phyloP scores from a whole-genome alignment of 139 green algal genomes.

The Micromonas pusilla region DNA sequence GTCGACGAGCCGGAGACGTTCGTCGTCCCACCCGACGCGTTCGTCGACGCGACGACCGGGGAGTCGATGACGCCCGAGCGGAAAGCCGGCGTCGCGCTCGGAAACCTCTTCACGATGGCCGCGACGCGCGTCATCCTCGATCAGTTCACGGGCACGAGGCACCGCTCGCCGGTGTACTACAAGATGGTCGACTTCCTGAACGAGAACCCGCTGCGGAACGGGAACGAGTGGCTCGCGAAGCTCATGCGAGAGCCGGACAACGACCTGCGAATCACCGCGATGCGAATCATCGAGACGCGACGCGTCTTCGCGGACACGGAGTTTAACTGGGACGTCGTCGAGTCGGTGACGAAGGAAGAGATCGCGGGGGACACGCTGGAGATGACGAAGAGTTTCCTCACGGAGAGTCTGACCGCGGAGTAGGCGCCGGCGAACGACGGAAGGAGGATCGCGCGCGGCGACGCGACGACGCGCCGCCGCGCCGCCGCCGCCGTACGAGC shows the following conservation, averaged over 20 bases:
- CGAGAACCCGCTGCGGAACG: not conserved
- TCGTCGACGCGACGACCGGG: slow-evolving; percentile 6
- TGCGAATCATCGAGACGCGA: slow-evolving; percentile 31
- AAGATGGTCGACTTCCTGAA: slow-evolving; percentile 7
- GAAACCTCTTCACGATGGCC: slow-evolving; percentile 25
- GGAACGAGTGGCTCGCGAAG: slow-evolving; percentile 17
- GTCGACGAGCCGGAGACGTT: not conserved
- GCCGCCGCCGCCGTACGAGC: not conserved
- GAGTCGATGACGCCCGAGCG: slow-evolving; percentile 1
- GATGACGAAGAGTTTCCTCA: not conserved
- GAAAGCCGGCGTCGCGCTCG: slow-evolving; percentile 8
- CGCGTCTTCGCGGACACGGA: slow-evolving; percentile 1
- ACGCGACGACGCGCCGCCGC: not conserved
- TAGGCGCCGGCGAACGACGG: too few relatives aligned
- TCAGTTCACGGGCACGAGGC: slow-evolving; percentile 17
- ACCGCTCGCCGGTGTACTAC: slow-evolving; percentile 26
- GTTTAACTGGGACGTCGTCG: slow-evolving; percentile 20
- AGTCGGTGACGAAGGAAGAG: not conserved
- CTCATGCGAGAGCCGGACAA: slow-evolving; percentile 19
- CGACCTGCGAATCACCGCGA: slow-evolving; percentile 3
- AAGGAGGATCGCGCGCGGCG: not conserved
- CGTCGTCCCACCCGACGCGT: not conserved
- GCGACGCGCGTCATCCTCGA: slow-evolving; percentile 22
- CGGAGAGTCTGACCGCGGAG: too few relatives aligned
- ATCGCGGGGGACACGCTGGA: not conserved